Conservation (phyloP, 2,329 filamentous ascomycete genomes). For the Xenoacremonium recifei region DNA sequence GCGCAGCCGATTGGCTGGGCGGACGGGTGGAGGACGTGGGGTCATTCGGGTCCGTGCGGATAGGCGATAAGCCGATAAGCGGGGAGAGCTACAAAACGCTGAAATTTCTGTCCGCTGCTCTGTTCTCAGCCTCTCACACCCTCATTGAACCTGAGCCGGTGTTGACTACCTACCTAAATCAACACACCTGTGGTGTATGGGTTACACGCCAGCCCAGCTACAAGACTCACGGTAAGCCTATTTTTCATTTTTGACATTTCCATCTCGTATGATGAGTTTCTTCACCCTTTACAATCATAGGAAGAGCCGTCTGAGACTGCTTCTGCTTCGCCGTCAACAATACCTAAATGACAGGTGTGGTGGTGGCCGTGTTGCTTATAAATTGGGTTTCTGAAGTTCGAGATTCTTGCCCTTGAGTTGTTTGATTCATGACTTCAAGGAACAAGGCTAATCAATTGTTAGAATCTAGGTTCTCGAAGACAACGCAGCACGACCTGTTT, state of each 20-base stretch:
- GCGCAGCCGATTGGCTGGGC: constrained; percentile 10
- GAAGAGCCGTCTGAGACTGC: constrained; percentile 49
- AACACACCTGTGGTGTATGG: no score
- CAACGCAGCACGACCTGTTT: no score
- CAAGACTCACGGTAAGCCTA: constrained; percentile 10
- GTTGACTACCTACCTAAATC: no score
- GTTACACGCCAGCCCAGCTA: no score
- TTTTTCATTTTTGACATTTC: not conserved
- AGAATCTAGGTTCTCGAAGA: not conserved
- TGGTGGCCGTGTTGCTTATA: constrained; percentile 45
- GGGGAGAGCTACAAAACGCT: no score
- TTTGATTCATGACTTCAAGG: not conserved
- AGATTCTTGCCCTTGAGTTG: constrained; percentile 17
- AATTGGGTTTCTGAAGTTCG: constrained; percentile 43
- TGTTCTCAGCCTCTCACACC: not conserved
- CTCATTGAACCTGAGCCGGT: no score
- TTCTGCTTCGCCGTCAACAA: no score
- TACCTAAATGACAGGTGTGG: no score
- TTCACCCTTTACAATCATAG: constrained; percentile 39
- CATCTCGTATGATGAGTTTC: constrained; percentile 40
- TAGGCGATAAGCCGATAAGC: no score
- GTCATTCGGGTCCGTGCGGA: no score
- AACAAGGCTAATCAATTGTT: not conserved
- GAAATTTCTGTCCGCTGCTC: no score
- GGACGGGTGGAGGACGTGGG: no score